Base-by-base conservation (phyloP, 2,329 filamentous ascomycete genomes). In the Colletotrichum sp. region DNA sequence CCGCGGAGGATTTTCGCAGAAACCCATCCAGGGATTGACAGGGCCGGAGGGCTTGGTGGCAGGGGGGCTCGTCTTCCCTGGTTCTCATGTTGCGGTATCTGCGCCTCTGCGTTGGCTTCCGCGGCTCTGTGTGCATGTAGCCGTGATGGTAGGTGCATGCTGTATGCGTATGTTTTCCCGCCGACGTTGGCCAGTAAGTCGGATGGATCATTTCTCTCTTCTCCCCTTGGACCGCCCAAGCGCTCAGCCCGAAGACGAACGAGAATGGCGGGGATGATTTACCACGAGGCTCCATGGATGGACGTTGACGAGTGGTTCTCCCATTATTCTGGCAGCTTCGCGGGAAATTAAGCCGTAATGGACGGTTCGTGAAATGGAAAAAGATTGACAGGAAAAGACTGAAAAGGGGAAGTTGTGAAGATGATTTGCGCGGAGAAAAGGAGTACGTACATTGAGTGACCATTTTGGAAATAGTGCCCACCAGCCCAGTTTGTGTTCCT, bases 281-380 rank as follows among this genome's bases (percentile, higher is more conserved):
- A 51, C 43, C 54, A 31, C 21, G 15, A 58, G 43, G 67, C 31
- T 62, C 62, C 62, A 71, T 63, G 59, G 47, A 73, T 67, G 43
- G 27, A 47, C 63, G 47, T 57, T 18, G 31, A 34, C 29, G 58
- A 71, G 72, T 71, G 68, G 72, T 36, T 18, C 70, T 63, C 68
- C 62, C 57, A 36, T 62, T 47, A 54, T 51, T 58, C 36, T 67
- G 54, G 34, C 64, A 72, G 34, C 55, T 66, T 66, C 21, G 16
- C 27, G 63, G 71, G 72, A 71, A 71, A 73, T 73, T 73, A 71
- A 66, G 34, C 63, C 34, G 72, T 47, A 34, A 62, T 67, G 72
- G 61, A 73, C 24, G 21, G 27, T 66, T 66, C 29, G 55, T 58
- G 71, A 66, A 71, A 38, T 34, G 68, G 57, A 58, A 54, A 71